Evolutionary conservation across 1,284 basidiomycete genomes (phyloP).

Genomic region (Tremellales sp.): DNA sequence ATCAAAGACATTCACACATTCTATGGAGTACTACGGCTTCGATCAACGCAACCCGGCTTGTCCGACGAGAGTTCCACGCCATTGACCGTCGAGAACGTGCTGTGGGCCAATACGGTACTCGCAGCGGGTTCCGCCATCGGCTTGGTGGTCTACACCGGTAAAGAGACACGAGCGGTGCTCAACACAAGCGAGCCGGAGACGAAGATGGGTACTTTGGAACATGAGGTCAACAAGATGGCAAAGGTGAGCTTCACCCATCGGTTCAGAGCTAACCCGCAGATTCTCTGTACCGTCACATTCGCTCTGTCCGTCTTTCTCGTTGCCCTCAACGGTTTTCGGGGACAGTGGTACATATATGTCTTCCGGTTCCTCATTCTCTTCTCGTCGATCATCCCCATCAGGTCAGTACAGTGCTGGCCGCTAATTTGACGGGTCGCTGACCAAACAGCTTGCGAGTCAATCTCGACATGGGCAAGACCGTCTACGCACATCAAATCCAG

Average conservation of each 20-base stretch:
- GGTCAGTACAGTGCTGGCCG: conserved; percentile 54
- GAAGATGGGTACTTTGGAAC: conserved; percentile 85
- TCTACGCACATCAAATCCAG: conserved; percentile 94
- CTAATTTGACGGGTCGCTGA: not conserved
- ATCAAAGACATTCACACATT: conserved; percentile 97
- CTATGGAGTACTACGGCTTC: conserved; percentile 83
- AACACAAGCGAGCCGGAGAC: conserved; percentile 97
- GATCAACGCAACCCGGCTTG: conserved; percentile 51
- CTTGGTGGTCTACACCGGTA: conserved; percentile 88
- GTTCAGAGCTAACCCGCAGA: conserved; percentile 56
- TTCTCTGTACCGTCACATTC: conserved; percentile 91
- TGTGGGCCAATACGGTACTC: conserved; percentile 97
- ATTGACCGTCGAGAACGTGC: conserved; percentile 84
- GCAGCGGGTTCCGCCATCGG: conserved; percentile 92
- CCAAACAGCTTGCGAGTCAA: conserved; percentile 85
- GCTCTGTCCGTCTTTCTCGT: conserved; percentile 85
- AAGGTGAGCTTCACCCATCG: conserved; percentile 63
- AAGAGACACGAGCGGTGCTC: conserved; percentile 97
- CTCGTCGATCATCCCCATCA: conserved; percentile 98
- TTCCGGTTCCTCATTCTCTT: conserved; percentile 97
- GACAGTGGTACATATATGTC: conserved; percentile 93
- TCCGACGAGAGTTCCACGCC: conserved; percentile 66
- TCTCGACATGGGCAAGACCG: conserved; percentile 98
- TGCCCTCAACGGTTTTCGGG: conserved; percentile 92
- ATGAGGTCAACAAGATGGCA: conserved; percentile 92